These are phyloP conservation scores for Hysterium pulicare DNA, from an alignment of 2,329 filamentous ascomycete genomes.

Conservation along the genomic window DNA sequence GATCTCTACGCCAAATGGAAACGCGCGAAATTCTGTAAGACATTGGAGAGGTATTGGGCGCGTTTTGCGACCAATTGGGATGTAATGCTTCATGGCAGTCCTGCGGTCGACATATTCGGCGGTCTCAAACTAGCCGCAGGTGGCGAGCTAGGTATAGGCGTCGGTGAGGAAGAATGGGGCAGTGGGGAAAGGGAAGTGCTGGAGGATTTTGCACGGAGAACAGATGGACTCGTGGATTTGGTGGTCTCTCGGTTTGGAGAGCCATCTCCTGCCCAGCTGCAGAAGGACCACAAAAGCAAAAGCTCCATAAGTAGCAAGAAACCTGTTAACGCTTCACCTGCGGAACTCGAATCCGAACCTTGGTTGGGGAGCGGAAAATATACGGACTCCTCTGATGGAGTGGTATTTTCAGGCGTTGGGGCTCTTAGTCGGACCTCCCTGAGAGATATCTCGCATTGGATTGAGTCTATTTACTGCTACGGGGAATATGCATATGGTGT, in stretches of 20 bases:
- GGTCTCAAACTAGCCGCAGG: slow-evolving; percentile 86
- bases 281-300: slow-evolving; percentile 18
- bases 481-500: slow-evolving; percentile 84
- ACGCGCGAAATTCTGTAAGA: slow-evolving; percentile 65
- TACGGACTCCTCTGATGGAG: slow-evolving; percentile 71
- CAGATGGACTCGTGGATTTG: slow-evolving; percentile 82
- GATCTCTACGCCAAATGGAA: slow-evolving; percentile 64
- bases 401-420: slow-evolving; percentile 80
- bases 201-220: slow-evolving; percentile 76
- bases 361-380: slow-evolving; percentile 75
- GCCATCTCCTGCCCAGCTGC: slow-evolving; percentile 32
- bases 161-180: slow-evolving; percentile 91
- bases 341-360: slow-evolving; percentile 30
- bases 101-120: slow-evolving; percentile 71
- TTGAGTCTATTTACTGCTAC: slow-evolving; percentile 81
- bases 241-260: slow-evolving; percentile 83
- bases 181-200: slow-evolving; percentile 91
- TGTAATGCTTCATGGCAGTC: slow-evolving; percentile 85
- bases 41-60: slow-evolving; percentile 80
- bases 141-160: slow-evolving; percentile 87
- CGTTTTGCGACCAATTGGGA: slow-evolving; percentile 70
- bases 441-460: slow-evolving; percentile 74
- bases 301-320: slow-evolving; percentile 22
- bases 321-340: slow-evolving; percentile 10
- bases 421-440: slow-evolving; percentile 69